Evolutionary conservation across 805 yeast species (phyloP), one percentile per base, ranked within the genome.

Genomic region (Wickerhamomyces ciferrii): DNA sequence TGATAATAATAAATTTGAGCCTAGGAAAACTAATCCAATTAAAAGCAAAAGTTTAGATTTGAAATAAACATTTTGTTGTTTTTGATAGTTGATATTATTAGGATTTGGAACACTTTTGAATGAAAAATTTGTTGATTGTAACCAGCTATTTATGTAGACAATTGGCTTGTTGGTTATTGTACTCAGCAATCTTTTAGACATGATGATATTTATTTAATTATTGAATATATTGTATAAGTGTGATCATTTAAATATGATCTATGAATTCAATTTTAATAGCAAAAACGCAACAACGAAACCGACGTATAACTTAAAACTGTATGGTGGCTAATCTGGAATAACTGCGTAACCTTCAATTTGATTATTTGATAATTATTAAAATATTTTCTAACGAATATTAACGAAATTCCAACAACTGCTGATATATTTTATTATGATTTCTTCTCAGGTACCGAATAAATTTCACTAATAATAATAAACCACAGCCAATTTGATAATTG

Each of bases 21-120:
- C 44, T 5, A 59, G 40, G 27, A 57, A 49, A 5, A 58, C 43
- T 14, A 59, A 36, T 0, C 52, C 62, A 37, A 57, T 44, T 14
- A 57, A 39, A 2, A 57, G 45, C 40, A 57, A 11, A 14, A 58
- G 45, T 45, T 58, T 58, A 31, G 55, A 53, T 44, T 54, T 58
- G 44, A 57, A 49, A 39, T 53, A 49, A 14, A 47, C 24, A 39
- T 57, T 55, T 39, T 49, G 52, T 2, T 24, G 15, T 43, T 29
- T 42, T 46, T 34, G 37, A 34, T 34, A 34, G 13, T 34, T 34
- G 13, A 34, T 18, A 34, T 24, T 37, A 20, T 37, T 37, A 20
- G 39, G 17, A 37, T 37, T 37, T 20, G n/a, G 14, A 18, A 32
- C 19, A 15, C 19, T 15, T 32, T 32, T 9, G 13, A n/a, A 31